Conservation (phyloP, 23 red algal genomes). For the Pyropia haitanensis region DNA sequence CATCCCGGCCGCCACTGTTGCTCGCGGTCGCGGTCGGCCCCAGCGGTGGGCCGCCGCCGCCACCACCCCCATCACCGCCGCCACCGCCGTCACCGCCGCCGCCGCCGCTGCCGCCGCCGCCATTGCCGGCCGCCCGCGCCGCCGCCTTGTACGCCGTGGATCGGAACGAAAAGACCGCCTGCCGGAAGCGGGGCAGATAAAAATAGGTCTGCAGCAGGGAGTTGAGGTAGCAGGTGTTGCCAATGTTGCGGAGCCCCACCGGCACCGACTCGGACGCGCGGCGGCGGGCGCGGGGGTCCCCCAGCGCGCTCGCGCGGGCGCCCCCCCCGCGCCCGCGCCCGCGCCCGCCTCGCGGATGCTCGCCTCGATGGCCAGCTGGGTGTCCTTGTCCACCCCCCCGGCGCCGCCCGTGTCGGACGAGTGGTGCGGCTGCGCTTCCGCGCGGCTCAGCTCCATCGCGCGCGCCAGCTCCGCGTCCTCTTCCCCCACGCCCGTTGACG, state of each 20-base stretch:
- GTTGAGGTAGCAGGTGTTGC: conserved; percentile 97
- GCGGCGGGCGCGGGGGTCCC: not conserved
- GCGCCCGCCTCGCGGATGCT: not conserved
- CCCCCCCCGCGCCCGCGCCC: conserved; percentile 5
- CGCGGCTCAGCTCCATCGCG: conserved; percentile 38
- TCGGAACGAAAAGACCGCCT: conserved; percentile 59
- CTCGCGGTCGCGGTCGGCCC: too few relatives aligned
- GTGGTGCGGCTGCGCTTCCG: conserved; percentile 1
- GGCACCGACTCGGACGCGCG: conserved; percentile 22
- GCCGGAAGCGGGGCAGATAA: conserved; percentile 59
- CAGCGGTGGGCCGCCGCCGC: too few relatives aligned
- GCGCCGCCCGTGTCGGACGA: not conserved
- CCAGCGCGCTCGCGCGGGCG: conserved; percentile 8
- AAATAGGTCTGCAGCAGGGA: conserved; percentile 93
- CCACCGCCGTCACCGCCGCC: conserved; percentile 5
- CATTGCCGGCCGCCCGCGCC: not conserved
- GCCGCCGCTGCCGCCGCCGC: not conserved
- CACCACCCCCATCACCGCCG: too few relatives aligned
- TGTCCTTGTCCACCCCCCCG: not conserved
- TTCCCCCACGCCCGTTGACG: not conserved
- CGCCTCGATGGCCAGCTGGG: conserved; percentile 1
- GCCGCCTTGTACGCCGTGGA: not conserved
- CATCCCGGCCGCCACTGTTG: too few relatives aligned
- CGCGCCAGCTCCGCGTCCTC: conserved; percentile 34
- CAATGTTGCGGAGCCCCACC: conserved; percentile 86